Evolutionary conservation across 441 rosid genomes (phyloP), one percentile per base, ranked within the genome.

Genomic region (Gossypium gossypioides): DNA sequence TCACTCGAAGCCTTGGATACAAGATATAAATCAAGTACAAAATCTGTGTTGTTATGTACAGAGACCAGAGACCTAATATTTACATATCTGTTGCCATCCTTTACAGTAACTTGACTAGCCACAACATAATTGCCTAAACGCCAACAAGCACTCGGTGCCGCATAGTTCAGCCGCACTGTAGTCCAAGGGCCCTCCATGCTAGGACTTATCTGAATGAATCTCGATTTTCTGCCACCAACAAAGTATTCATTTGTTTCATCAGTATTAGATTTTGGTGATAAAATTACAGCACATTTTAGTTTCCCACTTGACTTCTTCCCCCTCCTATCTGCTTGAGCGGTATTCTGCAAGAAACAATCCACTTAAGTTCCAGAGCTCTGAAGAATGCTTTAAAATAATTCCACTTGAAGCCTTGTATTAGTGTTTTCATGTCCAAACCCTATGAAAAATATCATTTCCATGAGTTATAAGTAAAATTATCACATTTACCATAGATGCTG

Each of bases 81-180:
- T 68, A 96, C 94, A 78, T 83, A 84, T 88, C 95, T 85, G 72
- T 88, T 85, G 44, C 97, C 97, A 79, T 93, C 96, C 80, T 84
- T 83, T 74, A 93, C 84, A 71, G 80, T 87, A 72, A 93, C 97
- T 91, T 96, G 93, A 87, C 98, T 90, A 63, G 97, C 99, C 80
- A 96, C 89, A 70, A 91, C 96, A 83, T 86, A 89, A 82, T 90
- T 88, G 55, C 98, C 99, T 68, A 96, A 81, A 73, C 96, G 83
- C 97, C 98, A 96, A 84, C 96, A 93, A 74, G 98, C 91, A 83
- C 97, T 92, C 75, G 97, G 93, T 24, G 99, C 91, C 75, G 99
- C 96, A 81, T 96, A 96, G 78, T 90, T 93, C 50, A 96, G 84
- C 89, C 92, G 86, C 77, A 91, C 94, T 27, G 93, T 79, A 58